Conservation (phyloP, 2,329 filamentous ascomycete genomes). For the Escovopsis weberi region DNA sequence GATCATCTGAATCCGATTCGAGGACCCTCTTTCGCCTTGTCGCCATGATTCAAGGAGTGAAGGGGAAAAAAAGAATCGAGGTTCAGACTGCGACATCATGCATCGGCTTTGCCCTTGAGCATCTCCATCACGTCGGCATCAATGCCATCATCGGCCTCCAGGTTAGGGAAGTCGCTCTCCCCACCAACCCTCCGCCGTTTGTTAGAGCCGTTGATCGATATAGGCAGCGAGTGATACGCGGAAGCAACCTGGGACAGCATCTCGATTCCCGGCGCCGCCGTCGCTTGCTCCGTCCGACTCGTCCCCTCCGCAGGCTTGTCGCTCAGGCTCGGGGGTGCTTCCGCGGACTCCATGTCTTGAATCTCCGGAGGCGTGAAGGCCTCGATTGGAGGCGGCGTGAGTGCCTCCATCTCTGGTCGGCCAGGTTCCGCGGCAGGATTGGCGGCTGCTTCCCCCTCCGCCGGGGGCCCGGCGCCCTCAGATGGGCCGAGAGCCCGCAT, state of each 20-base stretch:
- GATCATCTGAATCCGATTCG: too few species aligned
- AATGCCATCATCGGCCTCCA: slow-evolving; percentile 40
- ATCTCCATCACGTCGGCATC: slow-evolving; percentile 43
- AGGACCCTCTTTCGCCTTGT: too few species aligned
- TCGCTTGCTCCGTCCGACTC: slow-evolving; percentile 5
- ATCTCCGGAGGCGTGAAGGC: slow-evolving; percentile 6
- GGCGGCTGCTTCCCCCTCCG: slow-evolving; percentile 26
- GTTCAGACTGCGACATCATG: background rate
- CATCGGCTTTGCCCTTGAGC: slow-evolving; percentile 24
- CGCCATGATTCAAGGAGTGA: too few species aligned
- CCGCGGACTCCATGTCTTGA: slow-evolving; percentile 3
- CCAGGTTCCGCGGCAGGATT: slow-evolving; percentile 44
- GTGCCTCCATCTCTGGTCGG: slow-evolving; percentile 68
- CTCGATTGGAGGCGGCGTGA: slow-evolving; percentile 65
- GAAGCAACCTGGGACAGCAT: slow-evolving; percentile 25
- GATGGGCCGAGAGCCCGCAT: slow-evolving; percentile 65
- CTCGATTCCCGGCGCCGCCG: slow-evolving; percentile 21
- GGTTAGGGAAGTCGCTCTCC: slow-evolving; percentile 36
- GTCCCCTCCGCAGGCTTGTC: slow-evolving; percentile 7
- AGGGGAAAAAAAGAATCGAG: background rate
- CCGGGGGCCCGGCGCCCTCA: slow-evolving; percentile 33
- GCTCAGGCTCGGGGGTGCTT: slow-evolving; percentile 9
- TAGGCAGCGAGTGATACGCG: slow-evolving; percentile 33
- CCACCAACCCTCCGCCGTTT: slow-evolving; percentile 41
- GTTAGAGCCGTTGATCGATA: slow-evolving; percentile 38